phyloP scores from a whole-genome alignment of 805 yeast genomes.

The Zygotorulaspora florentina region DNA sequence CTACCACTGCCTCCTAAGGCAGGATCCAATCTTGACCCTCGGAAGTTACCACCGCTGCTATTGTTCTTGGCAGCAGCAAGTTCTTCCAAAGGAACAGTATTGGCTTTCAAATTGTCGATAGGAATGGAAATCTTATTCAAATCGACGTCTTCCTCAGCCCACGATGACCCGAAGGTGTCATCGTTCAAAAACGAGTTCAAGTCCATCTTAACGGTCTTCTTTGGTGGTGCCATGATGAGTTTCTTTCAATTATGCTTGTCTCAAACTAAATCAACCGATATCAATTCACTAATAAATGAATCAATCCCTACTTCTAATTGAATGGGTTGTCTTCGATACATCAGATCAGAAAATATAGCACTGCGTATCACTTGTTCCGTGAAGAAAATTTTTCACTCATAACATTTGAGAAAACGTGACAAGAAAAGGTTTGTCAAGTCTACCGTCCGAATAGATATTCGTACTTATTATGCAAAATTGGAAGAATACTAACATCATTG shows the following conservation, averaged over 20 bases:
- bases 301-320: too few species aligned
- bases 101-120: conserved; percentile 31
- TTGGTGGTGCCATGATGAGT: conserved; percentile 51
- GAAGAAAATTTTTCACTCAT: background rate
- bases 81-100: conserved; percentile 30
- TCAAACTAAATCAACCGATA: too few species aligned
- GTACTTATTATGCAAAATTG: too few species aligned
- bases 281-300: conserved; percentile 2
- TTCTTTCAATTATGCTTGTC: background rate
- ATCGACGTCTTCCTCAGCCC: conserved; percentile 86
- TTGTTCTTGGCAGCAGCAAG: conserved; percentile 24
- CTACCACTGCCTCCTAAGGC: conserved; percentile 36
- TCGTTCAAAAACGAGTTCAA: conserved; percentile 80
- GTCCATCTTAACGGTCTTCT: conserved; percentile 74
- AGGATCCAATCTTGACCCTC: conserved; percentile 36
- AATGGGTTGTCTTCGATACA: too few species aligned
- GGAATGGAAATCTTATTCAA: conserved; percentile 58
- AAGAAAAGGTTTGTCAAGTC: background rate
- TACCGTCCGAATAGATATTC: too few species aligned
- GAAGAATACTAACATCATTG: too few species aligned
- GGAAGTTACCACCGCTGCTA: conserved; percentile 29
- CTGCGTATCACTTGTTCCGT: background rate
- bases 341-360: background rate
- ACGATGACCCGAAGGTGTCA: conserved; percentile 64
- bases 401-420: background rate